These are phyloP conservation scores for Fraxinus baroniana DNA, from an alignment of 305 asterid species.

Conservation along the genomic window DNA sequence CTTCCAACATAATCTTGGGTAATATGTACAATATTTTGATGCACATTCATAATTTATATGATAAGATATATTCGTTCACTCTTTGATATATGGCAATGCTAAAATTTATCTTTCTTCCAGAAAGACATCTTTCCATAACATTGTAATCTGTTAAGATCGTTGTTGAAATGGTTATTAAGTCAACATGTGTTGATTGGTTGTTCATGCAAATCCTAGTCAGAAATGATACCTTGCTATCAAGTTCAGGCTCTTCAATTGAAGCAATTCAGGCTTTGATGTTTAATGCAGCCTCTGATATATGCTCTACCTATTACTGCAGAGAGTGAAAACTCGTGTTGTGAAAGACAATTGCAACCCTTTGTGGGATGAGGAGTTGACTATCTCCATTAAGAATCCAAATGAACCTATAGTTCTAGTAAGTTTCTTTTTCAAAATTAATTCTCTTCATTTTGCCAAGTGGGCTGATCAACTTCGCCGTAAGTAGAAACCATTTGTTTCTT, in stretches of 20 bases:
- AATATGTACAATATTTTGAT: background rate
- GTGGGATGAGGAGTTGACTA: conserved; percentile 44
- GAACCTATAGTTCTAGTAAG: conserved; percentile 37
- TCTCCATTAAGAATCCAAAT: conserved; percentile 33
- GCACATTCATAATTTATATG: background rate
- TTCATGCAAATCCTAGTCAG: background rate
- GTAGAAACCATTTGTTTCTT: background rate
- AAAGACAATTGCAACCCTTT: conserved; percentile 40
- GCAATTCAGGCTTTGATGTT: background rate
- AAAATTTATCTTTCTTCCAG: background rate
- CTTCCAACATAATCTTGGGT: background rate
- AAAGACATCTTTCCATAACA: background rate
- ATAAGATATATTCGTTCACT: background rate
- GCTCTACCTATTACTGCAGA: conserved; percentile 27
- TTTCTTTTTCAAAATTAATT: background rate
- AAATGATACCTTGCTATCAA: background rate
- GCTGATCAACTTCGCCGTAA: background rate
- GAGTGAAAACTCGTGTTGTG: conserved; percentile 35
- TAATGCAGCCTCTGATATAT: background rate
- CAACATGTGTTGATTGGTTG: background rate
- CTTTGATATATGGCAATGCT: background rate
- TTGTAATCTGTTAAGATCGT: background rate
- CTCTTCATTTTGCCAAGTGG: background rate
- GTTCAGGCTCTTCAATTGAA: background rate
- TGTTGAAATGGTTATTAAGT: background rate